Evolutionary conservation across 2,329 filamentous ascomycete species (phyloP).

Genomic region (Penicillium sp.): DNA sequence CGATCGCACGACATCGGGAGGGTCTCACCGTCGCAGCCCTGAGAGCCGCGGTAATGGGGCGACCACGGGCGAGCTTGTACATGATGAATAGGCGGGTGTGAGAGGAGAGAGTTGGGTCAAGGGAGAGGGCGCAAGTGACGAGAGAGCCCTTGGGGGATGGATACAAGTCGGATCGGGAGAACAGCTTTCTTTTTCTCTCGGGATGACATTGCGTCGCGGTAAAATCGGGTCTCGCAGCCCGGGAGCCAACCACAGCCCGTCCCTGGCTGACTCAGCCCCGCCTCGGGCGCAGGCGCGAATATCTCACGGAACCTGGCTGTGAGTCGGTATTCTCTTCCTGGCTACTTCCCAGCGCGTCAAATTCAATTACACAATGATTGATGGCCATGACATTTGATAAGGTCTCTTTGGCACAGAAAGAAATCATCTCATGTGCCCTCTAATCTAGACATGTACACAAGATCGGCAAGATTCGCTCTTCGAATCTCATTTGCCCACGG

Average conservation of each 20-base stretch:
- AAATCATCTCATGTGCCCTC: no score
- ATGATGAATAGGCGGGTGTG: constrained; percentile 52
- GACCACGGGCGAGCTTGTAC: constrained; percentile 83
- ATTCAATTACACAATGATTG: no score
- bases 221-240: constrained; percentile 28
- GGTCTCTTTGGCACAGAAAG: no score
- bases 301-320: constrained; percentile 28
- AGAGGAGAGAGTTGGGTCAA: constrained; percentile 16
- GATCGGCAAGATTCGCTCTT: no score
- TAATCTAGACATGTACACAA: no score
- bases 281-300: constrained; percentile 30
- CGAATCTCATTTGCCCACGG: constrained; percentile 14
- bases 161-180: constrained; percentile 23
- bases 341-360: no score
- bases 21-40: constrained; percentile 69
- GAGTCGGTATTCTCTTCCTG: no score
- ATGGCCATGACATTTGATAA: no score
- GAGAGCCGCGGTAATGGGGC: constrained; percentile 75
- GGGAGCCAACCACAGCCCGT: constrained; percentile 29
- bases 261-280: constrained; percentile 29
- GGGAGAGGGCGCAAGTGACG: constrained; percentile 12
- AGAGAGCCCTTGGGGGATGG: constrained; percentile 17
- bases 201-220: constrained; percentile 28
- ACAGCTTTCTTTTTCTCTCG: constrained; percentile 40
- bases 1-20: constrained; percentile 15